A percentile compares a stretch with the other conserved stretches of the same genome.
These are phyloP conservation scores for Eremothecium coryli DNA, from an alignment of 1,139 yeast genomes.

Conservation along the genomic window DNA sequence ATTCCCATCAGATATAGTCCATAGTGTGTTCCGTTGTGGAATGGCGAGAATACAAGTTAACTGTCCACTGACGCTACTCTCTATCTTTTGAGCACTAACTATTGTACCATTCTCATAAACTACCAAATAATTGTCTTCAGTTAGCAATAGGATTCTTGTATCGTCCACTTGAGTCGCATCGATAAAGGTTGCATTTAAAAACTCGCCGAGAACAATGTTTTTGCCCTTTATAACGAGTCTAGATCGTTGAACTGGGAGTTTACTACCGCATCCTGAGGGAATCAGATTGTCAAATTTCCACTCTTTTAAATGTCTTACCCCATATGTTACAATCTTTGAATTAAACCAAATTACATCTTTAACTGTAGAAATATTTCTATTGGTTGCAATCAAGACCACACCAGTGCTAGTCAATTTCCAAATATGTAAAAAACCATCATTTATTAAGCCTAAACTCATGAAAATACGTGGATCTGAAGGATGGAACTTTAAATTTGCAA, in stretches of 20 bases:
- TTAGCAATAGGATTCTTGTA: conserved; percentile 6
- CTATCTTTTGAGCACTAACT: conserved; percentile 5
- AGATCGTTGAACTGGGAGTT: conserved; percentile 4
- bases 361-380: conserved; percentile 7
- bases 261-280: neutral
- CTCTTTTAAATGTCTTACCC: conserved; percentile 9
- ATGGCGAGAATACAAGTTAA: conserved; percentile 6
- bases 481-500: conserved; percentile 9
- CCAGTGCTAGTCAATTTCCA: conserved; percentile 7
- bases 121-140: conserved; percentile 6
- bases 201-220: conserved; percentile 7
- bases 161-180: conserved; percentile 7
- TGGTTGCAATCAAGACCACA: conserved; percentile 7
- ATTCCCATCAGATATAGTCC: conserved; percentile 6
- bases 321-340: conserved; percentile 8
- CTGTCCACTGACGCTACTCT: neutral
- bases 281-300: conserved; percentile 8
- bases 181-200: conserved; percentile 7
- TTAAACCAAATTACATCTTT: conserved; percentile 8
- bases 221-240: conserved; percentile 9
- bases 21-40: conserved; percentile 6
- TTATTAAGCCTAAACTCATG: conserved; percentile 8
- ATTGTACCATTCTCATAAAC: conserved; percentile 6
- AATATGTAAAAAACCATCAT: conserved; percentile 9
- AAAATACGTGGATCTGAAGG: conserved; percentile 8